Base-by-base conservation (phyloP, 306 rosid species). In the Trifolium fragiferum region DNA sequence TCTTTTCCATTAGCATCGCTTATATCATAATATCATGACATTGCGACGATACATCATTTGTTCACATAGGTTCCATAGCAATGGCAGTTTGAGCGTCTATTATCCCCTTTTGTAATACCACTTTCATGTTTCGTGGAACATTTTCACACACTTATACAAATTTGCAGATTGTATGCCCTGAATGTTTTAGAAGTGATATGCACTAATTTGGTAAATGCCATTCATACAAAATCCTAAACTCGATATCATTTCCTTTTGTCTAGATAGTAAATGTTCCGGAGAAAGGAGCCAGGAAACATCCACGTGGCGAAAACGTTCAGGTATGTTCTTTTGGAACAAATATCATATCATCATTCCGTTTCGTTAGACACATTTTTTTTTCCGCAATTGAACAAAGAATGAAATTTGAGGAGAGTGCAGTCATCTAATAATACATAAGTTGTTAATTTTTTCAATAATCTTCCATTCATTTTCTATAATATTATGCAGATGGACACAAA, bases 261-360 rank as follows among this genome's bases (percentile, higher is more conserved):
- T 89, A 93, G 98, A 84, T 93, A 80, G 97, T 93, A 76, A 93
- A 93, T 81, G 97, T 93, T 88, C 98, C 98, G 38, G 98, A 93
- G 82, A 93, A 93, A 89, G 97, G 97, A 72, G 92, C 97, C 14
- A 84, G 97, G 82, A 93, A 93, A 87, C 91, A 91, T 83, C 97
- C 97, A 40, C 85, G 97, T 68, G 96, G 98, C 13, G 98, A 93
- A 77, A 91, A 88, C 93, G 88, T 91, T 81, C 98, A 93, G 97
- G 98, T 93, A 83, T 57, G 54, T 68, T 67, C 58, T 21, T 74
- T 64, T 70, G 68, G 66, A 73, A 41, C 67, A 58, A 61, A 73
- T 55, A 77, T 33, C 50, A 49, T 53, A 38, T 60, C 25, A n/a
- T 50, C 11, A 9, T 43, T 73, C 54, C 23, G 44, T 47, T 62